Base-by-base conservation (phyloP, 441 rosid genomes). In the Populus hybrid region DNA sequence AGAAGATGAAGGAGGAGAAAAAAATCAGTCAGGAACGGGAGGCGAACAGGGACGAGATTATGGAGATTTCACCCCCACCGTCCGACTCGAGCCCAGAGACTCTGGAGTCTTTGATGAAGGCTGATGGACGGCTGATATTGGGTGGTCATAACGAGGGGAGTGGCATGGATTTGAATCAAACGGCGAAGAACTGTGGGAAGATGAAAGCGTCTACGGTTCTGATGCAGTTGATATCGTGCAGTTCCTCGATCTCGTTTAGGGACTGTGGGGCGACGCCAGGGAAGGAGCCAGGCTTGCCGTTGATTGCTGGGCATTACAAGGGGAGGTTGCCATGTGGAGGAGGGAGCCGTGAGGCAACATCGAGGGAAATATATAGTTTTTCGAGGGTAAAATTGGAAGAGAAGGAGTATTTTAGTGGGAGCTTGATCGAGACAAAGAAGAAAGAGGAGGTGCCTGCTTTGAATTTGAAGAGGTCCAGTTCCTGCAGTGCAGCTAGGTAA, bases 81-180 rank as follows among this genome's bases (percentile, higher is more conserved):
- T 92, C 94, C 4, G 97, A 95, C 87, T 95, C 99, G 28, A 95
- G 99, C 65, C 97, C 98, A 0, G 98, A 93, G 78, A 95, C 99
- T 3, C 78, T 95, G 63, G 99, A 92, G 78, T 82, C 93, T 24
- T 78, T 95, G 86, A 86, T 93, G 91, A 91, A 92, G 75, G 94
- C 93, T 1, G 93, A 90, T 63, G 91, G 94, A 77, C 97, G 93
- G 87, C 76, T 87, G 86, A 73, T 83, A 46, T 66, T 92, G 64
- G 32, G 67, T 4, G 70, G 78, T 74, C 79, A 77, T 19, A 76
- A 69, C 42, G 88, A 84, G 4, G 88, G 85, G 8, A 18, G 75
- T 57, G 46, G 16, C 57, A 23, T 35, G 18, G 28, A 23, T 18
- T 42, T 57, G 36, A 72, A 84, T 82, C 92, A 84, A 68, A 83